Conservation (phyloP, 352 stramenopile species). For the Phytophthora capsici region DNA sequence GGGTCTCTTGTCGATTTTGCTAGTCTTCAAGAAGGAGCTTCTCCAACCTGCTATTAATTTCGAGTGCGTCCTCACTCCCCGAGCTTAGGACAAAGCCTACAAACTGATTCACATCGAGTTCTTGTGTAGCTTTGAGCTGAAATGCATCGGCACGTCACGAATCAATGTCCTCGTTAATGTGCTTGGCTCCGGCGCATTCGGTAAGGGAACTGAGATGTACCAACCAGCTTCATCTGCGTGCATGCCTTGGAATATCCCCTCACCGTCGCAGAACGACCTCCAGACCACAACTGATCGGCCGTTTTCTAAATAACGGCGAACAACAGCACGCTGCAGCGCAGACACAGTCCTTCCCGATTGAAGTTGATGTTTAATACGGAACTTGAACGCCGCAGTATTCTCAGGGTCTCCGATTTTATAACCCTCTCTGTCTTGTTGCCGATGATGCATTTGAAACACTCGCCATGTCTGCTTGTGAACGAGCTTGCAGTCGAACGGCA, state of each 20-base stretch:
- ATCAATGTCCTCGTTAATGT: constrained; percentile 18
- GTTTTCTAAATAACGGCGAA: constrained; percentile 9
- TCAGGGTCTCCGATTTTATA: constrained; percentile 11
- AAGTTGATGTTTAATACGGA: constrained; percentile 10
- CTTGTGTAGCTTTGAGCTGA: background rate
- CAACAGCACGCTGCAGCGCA: constrained; percentile 9
- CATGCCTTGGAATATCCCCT: constrained; percentile 27
- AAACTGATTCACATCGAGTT: constrained; percentile 6
- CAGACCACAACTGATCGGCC: constrained; percentile 14
- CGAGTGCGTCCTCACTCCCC: constrained; percentile 12
- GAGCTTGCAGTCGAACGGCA: constrained; percentile 10
- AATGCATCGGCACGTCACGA: constrained; percentile 30
- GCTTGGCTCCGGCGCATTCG: background rate
- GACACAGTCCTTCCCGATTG: constrained; percentile 21
- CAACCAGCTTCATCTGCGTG: constrained; percentile 27
- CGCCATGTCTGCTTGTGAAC: constrained; percentile 5
- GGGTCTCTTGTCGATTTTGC: constrained; percentile 1
- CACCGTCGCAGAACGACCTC: constrained; percentile 21
- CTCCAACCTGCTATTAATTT: constrained; percentile 25
- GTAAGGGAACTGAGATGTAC: constrained; percentile 9
- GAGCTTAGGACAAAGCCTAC: constrained; percentile 14
- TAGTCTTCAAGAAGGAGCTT: constrained; percentile 21
- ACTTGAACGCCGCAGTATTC: constrained; percentile 19
- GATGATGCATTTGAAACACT: constrained; percentile 19
- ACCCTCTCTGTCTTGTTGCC: constrained; percentile 18